Evolutionary conservation across 2,329 filamentous ascomycete species (phyloP).

Genomic region (Cryoendolithus antarcticus): DNA sequence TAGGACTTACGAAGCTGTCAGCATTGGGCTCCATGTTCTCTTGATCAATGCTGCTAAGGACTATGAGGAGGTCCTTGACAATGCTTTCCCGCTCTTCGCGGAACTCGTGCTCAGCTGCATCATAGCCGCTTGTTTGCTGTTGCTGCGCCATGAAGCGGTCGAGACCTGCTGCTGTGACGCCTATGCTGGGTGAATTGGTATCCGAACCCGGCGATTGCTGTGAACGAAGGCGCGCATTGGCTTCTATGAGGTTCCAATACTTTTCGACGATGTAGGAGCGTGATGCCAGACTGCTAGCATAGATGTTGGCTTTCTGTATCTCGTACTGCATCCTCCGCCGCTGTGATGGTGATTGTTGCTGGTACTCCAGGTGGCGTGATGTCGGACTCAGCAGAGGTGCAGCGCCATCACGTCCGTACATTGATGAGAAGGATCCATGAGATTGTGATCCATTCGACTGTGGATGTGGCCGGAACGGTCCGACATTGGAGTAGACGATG

Average conservation of each 20-base stretch:
- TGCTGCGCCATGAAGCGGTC: slow-evolving; percentile 22
- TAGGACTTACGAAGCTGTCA: slow-evolving; percentile 48
- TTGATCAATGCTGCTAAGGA: slow-evolving; percentile 67
- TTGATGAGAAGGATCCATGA: slow-evolving; percentile 11
- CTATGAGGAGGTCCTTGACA: slow-evolving; percentile 62
- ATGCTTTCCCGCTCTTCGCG: slow-evolving; percentile 67
- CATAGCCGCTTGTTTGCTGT: slow-evolving; percentile 21
- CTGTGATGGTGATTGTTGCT: slow-evolving; percentile 24
- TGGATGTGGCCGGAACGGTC: slow-evolving; percentile 19
- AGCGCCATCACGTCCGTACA: background rate
- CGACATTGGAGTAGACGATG: slow-evolving; percentile 39
- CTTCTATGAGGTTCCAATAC: slow-evolving; percentile 65
- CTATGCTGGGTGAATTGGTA: slow-evolving; percentile 19
- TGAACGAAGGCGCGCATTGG: slow-evolving; percentile 30
- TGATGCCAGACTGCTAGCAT: slow-evolving; percentile 67
- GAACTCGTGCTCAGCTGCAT: slow-evolving; percentile 51
- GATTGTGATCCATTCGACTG: slow-evolving; percentile 12
- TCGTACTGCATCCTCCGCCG: slow-evolving; percentile 56
- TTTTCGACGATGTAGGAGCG: slow-evolving; percentile 77
- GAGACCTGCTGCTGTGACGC: slow-evolving; percentile 25
- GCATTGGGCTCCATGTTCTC: slow-evolving; percentile 69
- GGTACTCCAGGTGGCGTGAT: background rate
- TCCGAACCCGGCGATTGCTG: slow-evolving; percentile 30
- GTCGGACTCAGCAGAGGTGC: slow-evolving; percentile 7
- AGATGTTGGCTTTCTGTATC: slow-evolving; percentile 86